Conservation (phyloP, 2,329 filamentous ascomycete species). For the Paraphaeosphaeria sporulosa region DNA sequence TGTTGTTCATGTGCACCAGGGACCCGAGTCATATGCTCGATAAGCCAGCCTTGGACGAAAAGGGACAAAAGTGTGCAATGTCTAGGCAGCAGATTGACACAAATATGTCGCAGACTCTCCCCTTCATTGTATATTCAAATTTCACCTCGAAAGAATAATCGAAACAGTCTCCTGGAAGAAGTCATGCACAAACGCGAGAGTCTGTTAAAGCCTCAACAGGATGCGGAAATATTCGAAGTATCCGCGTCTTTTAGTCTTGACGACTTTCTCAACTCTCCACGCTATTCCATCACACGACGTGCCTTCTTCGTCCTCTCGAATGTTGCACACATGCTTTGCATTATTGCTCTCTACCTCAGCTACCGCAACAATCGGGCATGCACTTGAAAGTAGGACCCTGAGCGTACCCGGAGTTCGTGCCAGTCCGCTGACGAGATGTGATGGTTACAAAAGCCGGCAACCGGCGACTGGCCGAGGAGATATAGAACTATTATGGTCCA, state of each 20-base stretch:
- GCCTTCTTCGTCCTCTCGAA: not conserved
- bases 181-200: not conserved
- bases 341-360: not conserved
- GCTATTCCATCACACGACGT: not conserved
- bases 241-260: not conserved
- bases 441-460: not conserved
- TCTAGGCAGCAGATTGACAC: not conserved
- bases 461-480: not conserved
- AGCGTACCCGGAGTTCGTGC: not conserved
- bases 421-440: not conserved
- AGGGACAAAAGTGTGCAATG: not conserved
- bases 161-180: not conserved
- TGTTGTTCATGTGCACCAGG: not conserved
- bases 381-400: not conserved
- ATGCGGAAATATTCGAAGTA: not conserved
- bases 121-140: not conserved
- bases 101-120: not conserved
- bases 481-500: not conserved
- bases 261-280: not conserved
- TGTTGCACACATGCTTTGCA: not conserved
- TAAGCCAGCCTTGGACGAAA: not conserved
- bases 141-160: not conserved
- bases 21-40: not conserved
- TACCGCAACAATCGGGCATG: not conserved
- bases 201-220: not conserved